Evolutionary conservation across 2,329 filamentous ascomycete species (phyloP), one percentile per base, ranked within the genome.

Genomic region (Penicillium verrucosum): DNA sequence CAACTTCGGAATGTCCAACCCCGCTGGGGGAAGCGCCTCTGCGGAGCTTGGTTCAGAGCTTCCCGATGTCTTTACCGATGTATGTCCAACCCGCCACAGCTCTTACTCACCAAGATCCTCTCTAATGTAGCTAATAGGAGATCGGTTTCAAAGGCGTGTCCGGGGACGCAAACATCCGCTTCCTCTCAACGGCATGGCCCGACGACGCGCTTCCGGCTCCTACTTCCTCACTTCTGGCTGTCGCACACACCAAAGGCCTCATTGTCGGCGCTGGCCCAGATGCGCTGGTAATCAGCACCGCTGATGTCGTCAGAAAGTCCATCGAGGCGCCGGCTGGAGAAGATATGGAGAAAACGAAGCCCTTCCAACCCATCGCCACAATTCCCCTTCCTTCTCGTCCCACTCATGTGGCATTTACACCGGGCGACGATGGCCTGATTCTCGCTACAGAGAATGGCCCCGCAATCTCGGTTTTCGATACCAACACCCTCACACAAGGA

Each of bases 221-320:
- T 5, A 91, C 88, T 43, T 86, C 91, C 12, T 95, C 90, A 2
- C 86, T 99, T 37, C 81, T 99, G 60, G 89, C 88, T 70, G 83
- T 97, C 63, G 92, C 93, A 53, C 87, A 90, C 32, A 84, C 81
- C 59, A 87, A 86, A 73, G 91, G 91, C 40, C 81, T 99, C 23
- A 80, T 97, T 53, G 93, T 93, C 30, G 94, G 92, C 47, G 94
- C 90, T 49, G 89, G 90, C 16, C 93, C 93, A 37, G 87, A 95
- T 67, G 82, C 82, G 48, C 81, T 99, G 43, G 80, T 90, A 57
- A 75, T 99, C 57, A 85, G 90, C 34, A 86, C 83, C 3, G 95
- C 93, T 14, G 86, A 92, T 53, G 82, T 86, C 4, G 83, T 96
- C 44, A 85, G 92, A 65, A 87, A 89, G 61, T 86, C 89, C 2